Percentiles rank a stretch among this genome's conserved stretches.
Evolutionary conservation across 2,329 filamentous ascomycete species (phyloP).

Genomic region (Fusarium tanahbumbuense): DNA sequence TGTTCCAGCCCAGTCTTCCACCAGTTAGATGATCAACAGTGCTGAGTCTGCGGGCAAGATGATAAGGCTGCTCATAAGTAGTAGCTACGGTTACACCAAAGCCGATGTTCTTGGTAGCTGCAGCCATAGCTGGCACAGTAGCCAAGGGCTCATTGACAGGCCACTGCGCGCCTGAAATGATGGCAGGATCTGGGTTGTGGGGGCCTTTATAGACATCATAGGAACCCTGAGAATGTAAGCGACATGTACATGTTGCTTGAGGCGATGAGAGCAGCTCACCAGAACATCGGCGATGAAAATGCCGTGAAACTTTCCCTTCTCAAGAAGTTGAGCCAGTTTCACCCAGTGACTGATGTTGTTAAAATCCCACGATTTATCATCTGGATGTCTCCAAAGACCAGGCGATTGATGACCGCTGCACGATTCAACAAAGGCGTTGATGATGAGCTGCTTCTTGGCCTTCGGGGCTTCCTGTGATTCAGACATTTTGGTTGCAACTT

Average conservation of each 20-base stretch:
- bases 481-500: neutral
- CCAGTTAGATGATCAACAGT: slow-evolving; percentile 73
- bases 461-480: neutral
- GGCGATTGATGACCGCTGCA: slow-evolving; percentile 60
- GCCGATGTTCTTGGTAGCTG: slow-evolving; percentile 73
- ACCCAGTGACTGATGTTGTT: slow-evolving; percentile 71
- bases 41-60: slow-evolving; percentile 72
- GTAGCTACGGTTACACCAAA: slow-evolving; percentile 78
- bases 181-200: slow-evolving; percentile 63
- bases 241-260: too few species aligned
- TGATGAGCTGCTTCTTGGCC: neutral
- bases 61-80: slow-evolving; percentile 78
- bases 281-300: slow-evolving; percentile 76
- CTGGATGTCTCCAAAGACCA: slow-evolving; percentile 69
- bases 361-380: slow-evolving; percentile 71
- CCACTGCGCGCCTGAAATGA: slow-evolving; percentile 74
- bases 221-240: slow-evolving; percentile 58
- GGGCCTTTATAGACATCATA: slow-evolving; percentile 77
- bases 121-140: slow-evolving; percentile 75
- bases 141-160: slow-evolving; percentile 76
- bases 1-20: slow-evolving; percentile 67
- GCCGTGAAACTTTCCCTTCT: slow-evolving; percentile 72
- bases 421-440: neutral
- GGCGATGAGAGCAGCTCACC: neutral
- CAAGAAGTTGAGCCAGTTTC: slow-evolving; percentile 68